Conservation (phyloP, 257 asterid genomes). For the Jacaranda mimosifolia region DNA sequence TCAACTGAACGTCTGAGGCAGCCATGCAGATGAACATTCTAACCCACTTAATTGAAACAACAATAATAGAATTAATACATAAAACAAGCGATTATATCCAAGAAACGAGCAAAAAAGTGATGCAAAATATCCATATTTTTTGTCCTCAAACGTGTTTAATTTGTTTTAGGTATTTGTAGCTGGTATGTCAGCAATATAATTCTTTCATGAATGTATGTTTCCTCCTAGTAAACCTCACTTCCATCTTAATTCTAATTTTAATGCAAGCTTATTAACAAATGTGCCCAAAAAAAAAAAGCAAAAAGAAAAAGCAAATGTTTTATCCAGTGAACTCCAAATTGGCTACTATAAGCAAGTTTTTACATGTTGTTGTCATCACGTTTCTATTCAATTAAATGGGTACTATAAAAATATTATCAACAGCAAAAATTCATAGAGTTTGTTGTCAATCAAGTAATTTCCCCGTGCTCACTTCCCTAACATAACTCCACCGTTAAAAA, state of each 20-base stretch:
- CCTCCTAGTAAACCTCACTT: not conserved
- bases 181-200: not conserved
- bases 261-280: not conserved
- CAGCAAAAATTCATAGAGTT: not conserved
- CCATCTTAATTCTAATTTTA: not conserved
- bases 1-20: too few relatives aligned
- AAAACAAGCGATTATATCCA: too few relatives aligned
- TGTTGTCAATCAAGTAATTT: not conserved
- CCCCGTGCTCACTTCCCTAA: not conserved
- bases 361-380: not conserved
- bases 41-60: too few relatives aligned
- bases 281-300: not conserved
- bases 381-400: not conserved
- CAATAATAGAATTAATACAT: too few relatives aligned
- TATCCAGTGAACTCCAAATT: not conserved
- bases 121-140: too few relatives aligned
- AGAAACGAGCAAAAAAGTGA: too few relatives aligned
- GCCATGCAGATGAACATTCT: too few relatives aligned
- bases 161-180: too few relatives aligned
- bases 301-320: not conserved
- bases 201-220: not conserved
- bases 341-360: constrained; percentile 3
- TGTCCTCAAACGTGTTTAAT: too few relatives aligned
- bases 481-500: not conserved
- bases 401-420: not conserved